Evolutionary conservation across 2,329 filamentous ascomycete genomes (phyloP).

Genomic region (Chlorencoelia australis): DNA sequence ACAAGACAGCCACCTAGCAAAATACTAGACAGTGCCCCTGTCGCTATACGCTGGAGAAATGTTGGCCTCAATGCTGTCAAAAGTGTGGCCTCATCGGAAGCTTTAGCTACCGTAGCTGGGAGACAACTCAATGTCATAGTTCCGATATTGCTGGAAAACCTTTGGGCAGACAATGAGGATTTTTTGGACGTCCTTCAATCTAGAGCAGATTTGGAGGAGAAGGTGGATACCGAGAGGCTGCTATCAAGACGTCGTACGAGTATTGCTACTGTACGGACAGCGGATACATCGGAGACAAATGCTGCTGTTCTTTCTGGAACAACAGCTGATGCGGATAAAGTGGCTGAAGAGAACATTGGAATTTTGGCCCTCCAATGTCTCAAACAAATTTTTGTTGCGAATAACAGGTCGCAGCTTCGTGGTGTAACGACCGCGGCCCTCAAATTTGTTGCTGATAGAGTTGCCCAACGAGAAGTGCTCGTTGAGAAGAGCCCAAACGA

Average conservation of each 20-base stretch:
- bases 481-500: conserved; percentile 37
- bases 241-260: conserved; percentile 63
- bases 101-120: conserved; percentile 62
- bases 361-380: conserved; percentile 77
- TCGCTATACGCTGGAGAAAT: conserved; percentile 69
- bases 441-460: conserved; percentile 58
- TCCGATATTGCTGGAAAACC: conserved; percentile 76
- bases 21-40: conserved; percentile 53
- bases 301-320: conserved; percentile 67
- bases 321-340: conserved; percentile 75
- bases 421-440: conserved; percentile 65
- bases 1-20: conserved; percentile 44
- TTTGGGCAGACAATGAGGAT: conserved; percentile 65
- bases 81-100: conserved; percentile 70
- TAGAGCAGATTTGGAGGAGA: conserved; percentile 59
- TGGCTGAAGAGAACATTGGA: conserved; percentile 82
- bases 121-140: conserved; percentile 71
- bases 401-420: conserved; percentile 74
- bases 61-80: conserved; percentile 69
- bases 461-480: conserved; percentile 41
- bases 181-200: conserved; percentile 59
- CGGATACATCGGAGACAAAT: conserved; percentile 54
- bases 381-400: conserved; percentile 73
- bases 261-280: conserved; percentile 65
- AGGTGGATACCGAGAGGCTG: conserved; percentile 51